Evolutionary conservation across 1,284 basidiomycete genomes (phyloP).

Genomic region (Abortiporus biennis): DNA sequence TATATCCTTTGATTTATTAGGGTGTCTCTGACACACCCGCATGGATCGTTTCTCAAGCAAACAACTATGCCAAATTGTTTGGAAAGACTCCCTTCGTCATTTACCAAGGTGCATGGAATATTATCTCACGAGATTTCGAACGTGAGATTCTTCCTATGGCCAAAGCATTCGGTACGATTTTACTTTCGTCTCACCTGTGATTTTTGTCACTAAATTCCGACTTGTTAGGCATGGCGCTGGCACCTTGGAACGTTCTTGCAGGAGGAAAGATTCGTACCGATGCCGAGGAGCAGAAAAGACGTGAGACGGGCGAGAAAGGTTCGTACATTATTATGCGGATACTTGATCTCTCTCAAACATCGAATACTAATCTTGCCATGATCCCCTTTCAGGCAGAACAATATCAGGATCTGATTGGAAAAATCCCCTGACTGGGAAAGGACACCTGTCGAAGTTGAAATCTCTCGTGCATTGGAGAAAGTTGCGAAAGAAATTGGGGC

Average conservation of each 20-base stretch:
- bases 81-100: constrained; percentile 28
- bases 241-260: constrained; percentile 44
- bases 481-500: constrained; percentile 36
- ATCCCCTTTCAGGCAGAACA: not conserved
- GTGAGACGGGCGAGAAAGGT: constrained; percentile 34
- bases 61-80: constrained; percentile 41
- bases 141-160: constrained; percentile 53
- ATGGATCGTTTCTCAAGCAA: constrained; percentile 46
- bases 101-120: constrained; percentile 48
- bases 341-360: too few species aligned
- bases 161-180: not conserved
- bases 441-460: constrained; percentile 30
- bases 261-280: constrained; percentile 40
- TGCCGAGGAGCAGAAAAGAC: constrained; percentile 34
- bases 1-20: constrained; percentile 18
- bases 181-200: not conserved
- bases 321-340: not conserved
- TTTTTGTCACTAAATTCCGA: not conserved
- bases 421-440: constrained; percentile 30
- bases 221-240: constrained; percentile 26
- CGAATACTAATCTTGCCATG: not conserved
- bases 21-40: constrained; percentile 41
- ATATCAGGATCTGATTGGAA: constrained; percentile 17
- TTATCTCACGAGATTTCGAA: constrained; percentile 41
- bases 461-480: constrained; percentile 35